Evolutionary conservation across 75 land plant genomes (phyloP).

Genomic region (Pinus albicaulis): DNA sequence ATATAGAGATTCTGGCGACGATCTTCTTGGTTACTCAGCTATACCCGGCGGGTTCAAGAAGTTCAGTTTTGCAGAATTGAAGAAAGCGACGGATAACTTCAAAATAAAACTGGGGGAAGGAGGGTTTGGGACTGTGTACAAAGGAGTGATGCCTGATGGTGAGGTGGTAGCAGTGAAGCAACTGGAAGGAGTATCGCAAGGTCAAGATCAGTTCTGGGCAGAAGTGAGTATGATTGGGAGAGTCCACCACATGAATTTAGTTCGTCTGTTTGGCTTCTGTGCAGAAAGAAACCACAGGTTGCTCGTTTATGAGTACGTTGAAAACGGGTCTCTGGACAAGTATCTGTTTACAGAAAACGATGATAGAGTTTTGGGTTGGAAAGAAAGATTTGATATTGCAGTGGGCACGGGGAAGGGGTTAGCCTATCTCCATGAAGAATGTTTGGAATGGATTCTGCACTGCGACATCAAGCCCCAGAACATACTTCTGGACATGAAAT

Average conservation of each 20-base stretch:
- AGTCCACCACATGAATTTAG: conserved; percentile 41
- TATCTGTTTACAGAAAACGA: neutral
- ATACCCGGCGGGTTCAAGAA: conserved; percentile 3
- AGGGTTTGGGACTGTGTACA: no score
- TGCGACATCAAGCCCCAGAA: no score
- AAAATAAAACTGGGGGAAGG: no score
- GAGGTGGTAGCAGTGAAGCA: no score
- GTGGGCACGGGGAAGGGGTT: neutral
- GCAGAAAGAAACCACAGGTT: no score
- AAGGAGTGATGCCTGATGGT: no score
- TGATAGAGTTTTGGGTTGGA: neutral
- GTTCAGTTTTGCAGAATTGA: neutral
- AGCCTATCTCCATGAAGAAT: neutral
- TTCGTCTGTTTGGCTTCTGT: neutral
- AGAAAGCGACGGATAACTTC: conserved; percentile 11
- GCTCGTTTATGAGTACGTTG: no score
- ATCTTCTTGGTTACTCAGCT: no score
- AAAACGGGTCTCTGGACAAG: no score
- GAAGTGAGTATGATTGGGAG: neutral
- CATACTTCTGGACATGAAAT: no score
- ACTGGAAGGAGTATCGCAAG: neutral
- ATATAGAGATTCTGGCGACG: neutral
- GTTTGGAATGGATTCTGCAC: neutral
- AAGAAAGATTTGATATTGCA: no score
- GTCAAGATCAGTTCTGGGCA: no score